Base-by-base conservation (phyloP, 108 stramenopile species). In the Craspedostauros australis region DNA sequence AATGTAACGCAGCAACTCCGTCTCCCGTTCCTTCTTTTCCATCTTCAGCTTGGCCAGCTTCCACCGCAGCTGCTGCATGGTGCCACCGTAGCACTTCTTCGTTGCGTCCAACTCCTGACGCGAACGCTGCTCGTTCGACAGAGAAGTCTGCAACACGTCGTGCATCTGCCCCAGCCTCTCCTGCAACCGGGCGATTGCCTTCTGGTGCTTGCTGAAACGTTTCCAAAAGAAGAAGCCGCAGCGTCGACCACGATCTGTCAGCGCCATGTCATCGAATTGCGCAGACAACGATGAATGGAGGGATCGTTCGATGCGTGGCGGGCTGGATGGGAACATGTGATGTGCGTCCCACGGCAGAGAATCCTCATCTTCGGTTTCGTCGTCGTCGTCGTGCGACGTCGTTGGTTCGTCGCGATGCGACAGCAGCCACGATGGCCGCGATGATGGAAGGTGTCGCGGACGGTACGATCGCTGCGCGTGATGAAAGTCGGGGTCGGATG, bases 1-100 rank as follows among this genome's bases (percentile, higher is more conserved):
- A n/a, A n/a, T n/a, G n/a, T n/a, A n/a, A n/a, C n/a, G n/a, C n/a
- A n/a, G n/a, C n/a, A n/a, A n/a, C n/a, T n/a, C n/a, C n/a, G n/a
- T n/a, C n/a, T n/a, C n/a, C n/a, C n/a, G n/a, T n/a, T n/a, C n/a
- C n/a, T n/a, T n/a, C 27, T 58, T 66, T 37, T 66, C 57, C n/a
- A 50, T 26, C 42, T 57, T 66, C 5, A 54, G 24, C 12, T 66
- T 57, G 7, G 39, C 50, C 37, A 66, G 20, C 46, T 66, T 47
- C 24, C 28, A 40, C 34, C 58, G 56, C 2, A 66, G n/a, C 46
- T 58, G 50, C 22, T 30, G 14, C 9, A 66, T 45, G 32, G 53
- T 48, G 4, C 57, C 57, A 53, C 58, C 65, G 39, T 66, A 66
- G 46, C 58, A 66, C 0, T 51, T 49, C 40, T 32, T 66, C 11